Evolutionary conservation across 768 basidiomycete genomes (phyloP).

Genomic region (Mycena belliarum): DNA sequence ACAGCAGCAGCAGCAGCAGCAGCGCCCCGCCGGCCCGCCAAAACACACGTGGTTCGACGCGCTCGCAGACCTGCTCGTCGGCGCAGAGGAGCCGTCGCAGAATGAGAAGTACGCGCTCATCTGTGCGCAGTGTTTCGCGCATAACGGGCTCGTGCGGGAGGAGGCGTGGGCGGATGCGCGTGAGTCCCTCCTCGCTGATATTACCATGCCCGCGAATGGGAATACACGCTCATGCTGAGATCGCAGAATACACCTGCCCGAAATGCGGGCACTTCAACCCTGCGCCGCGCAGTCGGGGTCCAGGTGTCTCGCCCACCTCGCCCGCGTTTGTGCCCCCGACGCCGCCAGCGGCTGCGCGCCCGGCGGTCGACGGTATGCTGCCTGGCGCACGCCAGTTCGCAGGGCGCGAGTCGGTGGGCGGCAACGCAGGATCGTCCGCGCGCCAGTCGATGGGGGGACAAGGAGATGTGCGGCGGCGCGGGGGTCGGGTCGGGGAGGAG

Average conservation of each 20-base stretch:
- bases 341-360: too few relatives aligned
- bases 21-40: conserved; percentile 48
- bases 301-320: conserved; percentile 20
- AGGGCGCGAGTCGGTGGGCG: too few relatives aligned
- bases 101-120: conserved; percentile 75
- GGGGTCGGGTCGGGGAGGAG: too few relatives aligned
- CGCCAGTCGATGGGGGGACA: too few relatives aligned
- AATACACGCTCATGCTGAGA: conserved; percentile 36
- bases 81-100: conserved; percentile 61
- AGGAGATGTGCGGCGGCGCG: too few relatives aligned
- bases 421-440: too few relatives aligned
- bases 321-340: too few relatives aligned
- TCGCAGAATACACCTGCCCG: conserved; percentile 68
- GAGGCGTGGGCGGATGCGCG: conserved; percentile 75
- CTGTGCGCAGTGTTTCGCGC: conserved; percentile 83
- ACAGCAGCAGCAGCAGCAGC: conserved; percentile 45
- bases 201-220: background rate
- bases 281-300: conserved; percentile 33
- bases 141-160: conserved; percentile 88
- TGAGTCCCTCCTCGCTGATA: background rate
- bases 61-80: conserved; percentile 82
- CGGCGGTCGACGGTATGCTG: too few relatives aligned
- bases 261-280: conserved; percentile 86
- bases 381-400: too few relatives aligned
- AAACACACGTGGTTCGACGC: conserved; percentile 87